Evolutionary conservation across 768 basidiomycete genomes (phyloP), one percentile per base, ranked within the genome.

Genomic region (Lentinus tigrinus): DNA sequence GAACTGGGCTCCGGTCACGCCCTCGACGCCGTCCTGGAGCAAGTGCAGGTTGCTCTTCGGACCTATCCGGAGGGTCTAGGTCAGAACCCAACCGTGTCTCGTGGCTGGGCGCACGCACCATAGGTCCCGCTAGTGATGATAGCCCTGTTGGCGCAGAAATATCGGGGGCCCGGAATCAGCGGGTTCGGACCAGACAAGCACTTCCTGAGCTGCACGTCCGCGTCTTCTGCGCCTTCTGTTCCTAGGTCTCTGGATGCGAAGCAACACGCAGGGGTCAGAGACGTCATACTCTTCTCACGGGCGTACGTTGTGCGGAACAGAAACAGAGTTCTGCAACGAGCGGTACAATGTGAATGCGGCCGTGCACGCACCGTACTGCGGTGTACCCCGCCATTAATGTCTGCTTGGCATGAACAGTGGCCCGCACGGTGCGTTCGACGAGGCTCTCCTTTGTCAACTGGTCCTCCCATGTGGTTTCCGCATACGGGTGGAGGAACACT

Each of bases 341-440:
- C 13, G 31, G 27, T 5, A 1, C 36, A 27, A 31, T 34, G 21
- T n/a, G 19, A 24, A 38, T 21, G 26, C 7, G 54, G 40, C 40
- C 3, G 17, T 6, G 23, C 14, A 46, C 56, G 27, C 24, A 85
- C 86, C 84, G 74, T 14, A 86, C 84, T 8, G 82, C 76, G 0
- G 87, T 87, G 66, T 79, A 89, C 1, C 85, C 85, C 3, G 84
- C 82, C 74, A 84, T 72, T 14, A 85, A 70, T 3, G 84, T 88
- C 47, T 73, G 72, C 27, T 72, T 77, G 0, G 85, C 86, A 52
- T 87, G 87, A 3, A 79, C 76, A 0, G 82, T 81, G 4, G 86
- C 85, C 36, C 85, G 77, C 9, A 89, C 68, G 1, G 82, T 83
- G 17, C 85, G 78, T 65, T 89, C 85, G 3, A 76, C 76, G 6